These are phyloP conservation scores for Chlamydomonas sp. DNA, from an alignment of 139 green algal genomes.

Conservation along the genomic window DNA sequence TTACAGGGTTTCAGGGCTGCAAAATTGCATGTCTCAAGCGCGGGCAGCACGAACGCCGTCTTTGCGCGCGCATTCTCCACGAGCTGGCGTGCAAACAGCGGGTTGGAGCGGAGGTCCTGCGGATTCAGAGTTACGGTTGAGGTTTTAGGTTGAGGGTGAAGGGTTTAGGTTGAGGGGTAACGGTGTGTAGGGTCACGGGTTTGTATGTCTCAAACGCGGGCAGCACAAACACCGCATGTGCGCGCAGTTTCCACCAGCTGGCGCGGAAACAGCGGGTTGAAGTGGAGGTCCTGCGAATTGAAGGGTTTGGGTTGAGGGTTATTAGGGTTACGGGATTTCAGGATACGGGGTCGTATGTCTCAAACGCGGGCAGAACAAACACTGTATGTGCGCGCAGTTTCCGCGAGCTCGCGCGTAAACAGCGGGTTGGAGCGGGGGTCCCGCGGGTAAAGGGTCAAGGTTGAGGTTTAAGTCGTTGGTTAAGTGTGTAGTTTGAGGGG, in stretches of 20 bases:
- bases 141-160: no score
- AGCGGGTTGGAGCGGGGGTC: not conserved
- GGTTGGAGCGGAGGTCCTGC: no score
- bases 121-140: not conserved
- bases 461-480: not conserved
- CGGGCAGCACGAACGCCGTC: no score
- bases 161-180: no score
- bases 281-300: not conserved
- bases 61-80: no score
- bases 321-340: no score
- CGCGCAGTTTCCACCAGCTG: not conserved
- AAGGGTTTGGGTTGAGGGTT: not conserved
- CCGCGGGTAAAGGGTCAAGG: not conserved
- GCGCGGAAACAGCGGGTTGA: not conserved
- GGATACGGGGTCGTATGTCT: no score
- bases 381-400: not conserved
- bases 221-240: conserved; percentile 20
- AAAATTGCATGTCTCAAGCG: no score
- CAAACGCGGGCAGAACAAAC: conserved; percentile 31
- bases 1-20: no score
- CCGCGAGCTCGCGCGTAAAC: not conserved
- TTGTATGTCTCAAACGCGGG: conserved; percentile 28
- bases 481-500: no score
- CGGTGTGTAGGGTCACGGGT: no score
- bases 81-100: no score